Evolutionary conservation across 768 basidiomycete species (phyloP), one percentile per base, ranked within the genome.

Genomic region (Leccinellum rugosiceps): DNA sequence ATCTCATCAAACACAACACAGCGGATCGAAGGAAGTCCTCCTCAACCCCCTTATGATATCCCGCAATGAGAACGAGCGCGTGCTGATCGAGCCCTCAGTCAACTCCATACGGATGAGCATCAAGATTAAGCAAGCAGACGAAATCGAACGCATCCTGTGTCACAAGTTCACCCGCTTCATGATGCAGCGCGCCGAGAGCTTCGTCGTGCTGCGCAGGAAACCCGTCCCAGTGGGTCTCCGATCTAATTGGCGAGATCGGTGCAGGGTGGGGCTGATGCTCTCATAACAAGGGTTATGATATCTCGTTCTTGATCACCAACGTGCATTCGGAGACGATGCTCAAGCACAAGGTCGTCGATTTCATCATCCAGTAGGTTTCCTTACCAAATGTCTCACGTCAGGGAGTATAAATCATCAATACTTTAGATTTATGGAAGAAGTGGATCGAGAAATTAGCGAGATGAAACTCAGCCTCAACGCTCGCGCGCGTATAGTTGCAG

Each of bases 291-390:
- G 97, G 97, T 55, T 98, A 98, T 65, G 97, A 98, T 63, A 98
- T 99, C 60, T 96, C 94, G 3, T 98, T 99, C 80, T 79, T 98
- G 60, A 95, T 99, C 70, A 98, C 96, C 56, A 97, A 98, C 74
- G 87, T 88, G 52, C 94, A 99, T 72, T 83, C 94, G 31, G 96
- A 98, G 73, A 95, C 92, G 10, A 98, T 99, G 97, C 80, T 98
- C 64, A 99, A 98, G 77, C 97, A 99, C 76, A 98, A 98, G 78
- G 90, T 99, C 52, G 97, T 99, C 35, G 97, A 99, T 76, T 99
- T 99, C 75, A 97, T 99, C 76, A 97, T 98, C 63, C 94, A 98
- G 92, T 96, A 61, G 49, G 87, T 76, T 11, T 61, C 67, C 51
- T 56, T 66, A 3, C 21, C 52, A 52, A 58, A 46, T 48, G 28